These are phyloP conservation scores for Flaveria trinervia DNA, from an alignment of 129 eudicot genomes.

Conservation along the genomic window DNA sequence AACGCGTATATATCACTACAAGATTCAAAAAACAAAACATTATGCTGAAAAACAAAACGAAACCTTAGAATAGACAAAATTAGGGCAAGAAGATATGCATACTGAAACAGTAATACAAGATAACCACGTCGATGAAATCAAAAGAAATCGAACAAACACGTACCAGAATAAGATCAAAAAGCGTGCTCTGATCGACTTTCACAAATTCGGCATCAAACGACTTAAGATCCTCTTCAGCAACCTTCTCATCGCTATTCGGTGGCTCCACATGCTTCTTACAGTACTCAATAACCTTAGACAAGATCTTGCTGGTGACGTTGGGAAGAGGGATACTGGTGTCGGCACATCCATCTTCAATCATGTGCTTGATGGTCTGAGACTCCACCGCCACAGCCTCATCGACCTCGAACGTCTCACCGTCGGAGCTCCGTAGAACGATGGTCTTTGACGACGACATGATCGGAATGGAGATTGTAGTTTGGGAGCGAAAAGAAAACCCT, in stretches of 20 bases:
- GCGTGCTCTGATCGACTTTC: slow-evolving; percentile 63
- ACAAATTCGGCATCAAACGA: slow-evolving; percentile 61
- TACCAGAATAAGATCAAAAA: slow-evolving; percentile 72
- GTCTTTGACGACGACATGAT: slow-evolving; percentile 46
- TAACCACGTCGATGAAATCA: not conserved
- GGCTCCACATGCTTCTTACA: slow-evolving; percentile 69
- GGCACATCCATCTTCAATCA: slow-evolving; percentile 65
- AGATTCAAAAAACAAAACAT: slow-evolving; percentile 6
- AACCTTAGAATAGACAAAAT: slow-evolving; percentile 19
- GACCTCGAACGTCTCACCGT: slow-evolving; percentile 61
- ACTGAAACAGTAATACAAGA: not conserved
- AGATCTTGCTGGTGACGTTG: slow-evolving; percentile 59
- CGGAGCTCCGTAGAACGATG: slow-evolving; percentile 53
- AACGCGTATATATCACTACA: not conserved
- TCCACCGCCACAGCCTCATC: slow-evolving; percentile 66
- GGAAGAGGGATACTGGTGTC: slow-evolving; percentile 60
- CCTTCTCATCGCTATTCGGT: slow-evolving; percentile 45
- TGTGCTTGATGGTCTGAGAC: slow-evolving; percentile 61
- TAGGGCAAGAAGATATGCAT: not conserved
- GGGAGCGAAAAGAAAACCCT: slow-evolving; percentile 19
- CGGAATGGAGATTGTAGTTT: slow-evolving; percentile 5
- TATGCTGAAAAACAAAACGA: not conserved
- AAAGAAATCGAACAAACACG: not conserved
- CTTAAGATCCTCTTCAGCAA: slow-evolving; percentile 52
- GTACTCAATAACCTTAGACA: slow-evolving; percentile 75